Conservation (phyloP, 106 monocot genomes). For the Apostasia ramifera region DNA sequence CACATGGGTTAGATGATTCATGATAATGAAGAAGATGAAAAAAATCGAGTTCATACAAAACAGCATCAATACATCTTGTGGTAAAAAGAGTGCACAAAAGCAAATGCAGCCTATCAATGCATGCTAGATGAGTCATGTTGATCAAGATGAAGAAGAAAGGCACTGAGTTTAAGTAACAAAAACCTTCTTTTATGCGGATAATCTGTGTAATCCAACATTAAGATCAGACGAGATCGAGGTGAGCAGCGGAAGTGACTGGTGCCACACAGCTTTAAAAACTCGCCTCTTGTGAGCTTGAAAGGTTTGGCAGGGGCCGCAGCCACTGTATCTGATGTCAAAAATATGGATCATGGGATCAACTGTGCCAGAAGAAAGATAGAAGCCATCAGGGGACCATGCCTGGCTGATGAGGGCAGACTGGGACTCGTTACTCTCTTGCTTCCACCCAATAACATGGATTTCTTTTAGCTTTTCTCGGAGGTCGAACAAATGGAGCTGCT, state of each 20-base stretch:
- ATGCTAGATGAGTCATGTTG: no score
- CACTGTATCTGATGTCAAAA: conserved; percentile 65
- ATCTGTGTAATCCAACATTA: conserved; percentile 67
- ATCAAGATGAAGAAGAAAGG: no score
- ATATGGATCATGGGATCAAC: conserved; percentile 78
- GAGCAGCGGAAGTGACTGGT: conserved; percentile 52
- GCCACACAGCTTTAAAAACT: conserved; percentile 88
- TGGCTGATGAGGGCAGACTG: conserved; percentile 82
- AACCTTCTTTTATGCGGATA: neutral
- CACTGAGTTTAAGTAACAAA: no score
- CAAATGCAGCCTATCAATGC: no score
- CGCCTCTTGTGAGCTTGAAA: conserved; percentile 72
- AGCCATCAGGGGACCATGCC: conserved; percentile 86
- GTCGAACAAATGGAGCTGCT: conserved; percentile 80
- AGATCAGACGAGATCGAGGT: conserved; percentile 86
- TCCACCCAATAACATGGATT: conserved; percentile 77
- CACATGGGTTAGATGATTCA: no score
- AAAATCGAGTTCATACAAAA: no score
- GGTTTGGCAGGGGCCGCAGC: conserved; percentile 41
- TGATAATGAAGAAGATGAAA: no score
- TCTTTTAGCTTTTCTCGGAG: conserved; percentile 45
- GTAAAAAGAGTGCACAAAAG: no score
- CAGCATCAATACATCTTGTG: no score
- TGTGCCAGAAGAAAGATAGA: conserved; percentile 61
- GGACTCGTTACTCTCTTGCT: conserved; percentile 83